Percentiles rank a stretch among this genome's conserved stretches.
Conservation (phyloP, 2,329 filamentous ascomycete species). For the Fusarium protoensiforme region DNA sequence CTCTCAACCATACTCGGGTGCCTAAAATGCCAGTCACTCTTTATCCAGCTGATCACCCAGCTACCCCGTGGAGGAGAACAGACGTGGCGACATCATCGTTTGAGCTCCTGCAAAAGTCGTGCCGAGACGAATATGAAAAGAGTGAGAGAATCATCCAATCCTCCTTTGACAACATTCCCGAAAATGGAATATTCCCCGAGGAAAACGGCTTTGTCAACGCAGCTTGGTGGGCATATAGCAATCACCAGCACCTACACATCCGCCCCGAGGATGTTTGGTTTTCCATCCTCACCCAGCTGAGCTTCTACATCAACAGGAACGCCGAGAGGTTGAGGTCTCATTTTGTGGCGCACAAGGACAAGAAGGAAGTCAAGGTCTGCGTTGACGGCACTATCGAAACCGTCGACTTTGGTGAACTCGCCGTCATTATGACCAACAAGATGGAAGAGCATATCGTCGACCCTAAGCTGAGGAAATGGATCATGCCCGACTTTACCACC, state of each 20-base stretch:
- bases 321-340: conserved; percentile 55
- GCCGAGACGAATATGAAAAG: not conserved
- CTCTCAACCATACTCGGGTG: not conserved
- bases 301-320: conserved; percentile 58
- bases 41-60: not conserved
- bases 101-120: not conserved
- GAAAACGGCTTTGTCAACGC: conserved; percentile 54
- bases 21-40: not conserved
- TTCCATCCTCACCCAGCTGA: conserved; percentile 60
- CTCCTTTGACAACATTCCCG: not conserved
- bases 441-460: not conserved
- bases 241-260: conserved; percentile 57
- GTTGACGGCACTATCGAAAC: not conserved
- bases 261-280: conserved; percentile 66
- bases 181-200: not conserved
- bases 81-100: not conserved
- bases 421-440: not conserved
- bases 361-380: not conserved
- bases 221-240: conserved; percentile 53
- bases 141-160: not conserved
- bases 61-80: not conserved
- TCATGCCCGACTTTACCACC: conserved; percentile 64
- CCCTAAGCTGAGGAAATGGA: conserved; percentile 12
- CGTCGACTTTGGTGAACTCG: not conserved
- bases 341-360: conserved; percentile 2